These are phyloP conservation scores for Coccomyxa sp. DNA, from an alignment of 139 green algal genomes.

Conservation along the genomic window DNA sequence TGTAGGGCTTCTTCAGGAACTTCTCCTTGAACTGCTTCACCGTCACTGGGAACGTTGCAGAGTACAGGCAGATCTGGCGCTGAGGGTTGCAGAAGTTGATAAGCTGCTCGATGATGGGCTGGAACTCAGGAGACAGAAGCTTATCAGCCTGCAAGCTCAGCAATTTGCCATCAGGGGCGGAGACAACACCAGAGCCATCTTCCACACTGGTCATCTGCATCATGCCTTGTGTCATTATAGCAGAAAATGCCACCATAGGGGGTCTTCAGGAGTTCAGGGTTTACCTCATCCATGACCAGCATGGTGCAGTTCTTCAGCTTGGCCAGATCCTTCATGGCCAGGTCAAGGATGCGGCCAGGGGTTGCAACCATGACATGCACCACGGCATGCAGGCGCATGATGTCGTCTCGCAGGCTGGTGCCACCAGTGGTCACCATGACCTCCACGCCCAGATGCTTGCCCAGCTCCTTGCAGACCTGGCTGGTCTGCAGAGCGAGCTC, in stretches of 20 bases:
- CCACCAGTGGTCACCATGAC: conserved; percentile 98
- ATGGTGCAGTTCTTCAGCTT: conserved; percentile 83
- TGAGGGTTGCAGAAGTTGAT: conserved; percentile 79
- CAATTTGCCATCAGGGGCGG: too few species aligned
- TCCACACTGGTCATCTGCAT: neutral
- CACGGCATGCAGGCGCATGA: conserved; percentile 89
- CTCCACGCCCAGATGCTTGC: conserved; percentile 87
- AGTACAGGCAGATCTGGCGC: conserved; percentile 97
- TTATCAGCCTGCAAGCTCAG: conserved; percentile 90
- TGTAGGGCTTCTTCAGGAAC: conserved; percentile 94
- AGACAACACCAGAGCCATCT: too few species aligned
- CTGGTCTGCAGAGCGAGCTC: conserved; percentile 97
- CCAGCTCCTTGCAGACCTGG: conserved; percentile 96
- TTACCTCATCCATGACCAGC: conserved; percentile 97
- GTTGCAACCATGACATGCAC: conserved; percentile 95
- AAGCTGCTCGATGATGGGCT: conserved; percentile 94
- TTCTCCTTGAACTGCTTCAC: conserved; percentile 98
- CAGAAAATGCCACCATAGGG: neutral
- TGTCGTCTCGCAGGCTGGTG: conserved; percentile 96
- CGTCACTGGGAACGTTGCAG: conserved; percentile 96
- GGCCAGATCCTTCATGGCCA: conserved; percentile 91
- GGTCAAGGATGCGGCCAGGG: conserved; percentile 94
- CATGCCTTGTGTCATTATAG: neutral
- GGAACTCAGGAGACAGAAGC: conserved; percentile 94
- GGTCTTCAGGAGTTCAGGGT: neutral